Conservation (phyloP, 2,329 filamentous ascomycete species). For the Alternaria longipes region DNA sequence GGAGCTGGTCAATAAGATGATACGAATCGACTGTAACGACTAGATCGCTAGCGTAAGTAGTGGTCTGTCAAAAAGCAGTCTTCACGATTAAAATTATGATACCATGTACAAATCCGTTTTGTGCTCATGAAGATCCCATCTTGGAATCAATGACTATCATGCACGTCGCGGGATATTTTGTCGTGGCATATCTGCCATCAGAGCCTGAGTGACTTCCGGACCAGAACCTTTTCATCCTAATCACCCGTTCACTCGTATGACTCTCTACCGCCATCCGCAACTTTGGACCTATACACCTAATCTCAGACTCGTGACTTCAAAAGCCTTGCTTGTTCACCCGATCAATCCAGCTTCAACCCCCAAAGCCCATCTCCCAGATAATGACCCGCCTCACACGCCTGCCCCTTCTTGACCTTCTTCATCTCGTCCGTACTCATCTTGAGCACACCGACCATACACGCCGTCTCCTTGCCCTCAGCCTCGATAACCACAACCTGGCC, state of each 20-base stretch:
- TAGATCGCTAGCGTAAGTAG: background rate
- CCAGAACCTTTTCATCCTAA: background rate
- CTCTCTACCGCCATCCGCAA: background rate
- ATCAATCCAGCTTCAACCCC: conserved; percentile 71
- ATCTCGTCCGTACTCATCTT: conserved; percentile 89
- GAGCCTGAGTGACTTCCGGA: background rate
- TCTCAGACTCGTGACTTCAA: background rate
- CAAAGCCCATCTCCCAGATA: conserved; percentile 94
- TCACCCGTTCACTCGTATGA: background rate
- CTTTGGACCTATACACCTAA: background rate
- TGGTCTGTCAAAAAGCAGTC: background rate
- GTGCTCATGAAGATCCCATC: background rate
- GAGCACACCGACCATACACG: conserved; percentile 85
- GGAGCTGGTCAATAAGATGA: conserved; percentile 28
- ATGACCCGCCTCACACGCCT: conserved; percentile 92
- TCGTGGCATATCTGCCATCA: background rate
- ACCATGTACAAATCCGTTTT: conserved; percentile 30
- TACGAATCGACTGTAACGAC: conserved; percentile 18
- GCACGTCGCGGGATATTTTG: background rate
- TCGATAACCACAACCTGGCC: conserved; percentile 87
- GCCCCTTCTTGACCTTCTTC: conserved; percentile 92
- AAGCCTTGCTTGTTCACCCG: background rate
- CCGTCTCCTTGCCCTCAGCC: conserved; percentile 92
- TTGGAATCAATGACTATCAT: conserved; percentile 1
- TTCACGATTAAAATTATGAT: conserved; percentile 41